phyloP scores from a whole-genome alignment of 306 rosid species.

The Pterocarpus santalinus region DNA sequence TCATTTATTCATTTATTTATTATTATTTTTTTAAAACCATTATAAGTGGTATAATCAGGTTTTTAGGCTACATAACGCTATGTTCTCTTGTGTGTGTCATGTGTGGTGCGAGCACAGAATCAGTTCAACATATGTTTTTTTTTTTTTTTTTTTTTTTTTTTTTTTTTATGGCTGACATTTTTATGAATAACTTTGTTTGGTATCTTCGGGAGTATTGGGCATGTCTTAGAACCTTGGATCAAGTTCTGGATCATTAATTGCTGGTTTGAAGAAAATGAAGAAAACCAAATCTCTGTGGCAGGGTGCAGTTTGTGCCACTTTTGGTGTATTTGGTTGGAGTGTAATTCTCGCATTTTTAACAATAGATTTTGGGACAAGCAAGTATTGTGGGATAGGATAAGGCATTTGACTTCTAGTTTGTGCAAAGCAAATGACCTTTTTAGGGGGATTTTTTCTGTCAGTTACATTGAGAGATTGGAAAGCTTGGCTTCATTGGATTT shows the following conservation, averaged over 20 bases:
- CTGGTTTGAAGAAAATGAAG: not conserved
- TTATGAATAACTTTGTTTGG: not conserved
- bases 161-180: not conserved
- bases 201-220: not conserved
- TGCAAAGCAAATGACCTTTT: not conserved
- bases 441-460: not conserved
- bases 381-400: not conserved
- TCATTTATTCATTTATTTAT: not conserved
- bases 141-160: not conserved
- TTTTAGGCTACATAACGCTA: not conserved
- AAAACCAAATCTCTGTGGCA: not conserved
- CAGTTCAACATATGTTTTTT: not conserved
- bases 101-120: not conserved
- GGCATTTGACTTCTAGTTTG: not conserved
- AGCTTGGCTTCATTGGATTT: not conserved
- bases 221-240: not conserved
- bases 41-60: not conserved
- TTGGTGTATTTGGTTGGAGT: not conserved
- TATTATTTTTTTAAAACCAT: not conserved
- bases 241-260: not conserved
- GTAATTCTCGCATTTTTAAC: not conserved
- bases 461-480: not conserved
- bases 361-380: not conserved
- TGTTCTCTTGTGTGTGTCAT: not conserved
- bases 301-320: not conserved